These are phyloP conservation scores for Aureobasidium melanogenum DNA, from an alignment of 2,329 filamentous ascomycete species.

Conservation along the genomic window DNA sequence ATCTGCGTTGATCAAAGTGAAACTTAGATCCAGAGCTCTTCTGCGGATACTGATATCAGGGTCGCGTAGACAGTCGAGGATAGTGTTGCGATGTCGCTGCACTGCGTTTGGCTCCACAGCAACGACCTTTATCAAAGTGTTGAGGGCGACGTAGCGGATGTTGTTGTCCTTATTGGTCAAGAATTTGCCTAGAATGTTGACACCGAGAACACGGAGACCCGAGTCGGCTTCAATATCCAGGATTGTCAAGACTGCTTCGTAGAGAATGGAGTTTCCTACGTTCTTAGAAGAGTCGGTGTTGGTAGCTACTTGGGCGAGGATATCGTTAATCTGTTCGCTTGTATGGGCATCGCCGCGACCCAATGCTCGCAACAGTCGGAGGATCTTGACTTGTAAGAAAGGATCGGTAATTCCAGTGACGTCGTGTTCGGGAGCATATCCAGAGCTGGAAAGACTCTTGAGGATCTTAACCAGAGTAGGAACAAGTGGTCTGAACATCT, in stretches of 20 bases:
- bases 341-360: constrained; percentile 77
- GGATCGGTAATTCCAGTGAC: constrained; percentile 97
- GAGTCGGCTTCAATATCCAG: constrained; percentile 97
- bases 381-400: constrained; percentile 93
- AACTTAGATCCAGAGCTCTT: constrained; percentile 92
- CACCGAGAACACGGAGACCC: constrained; percentile 82
- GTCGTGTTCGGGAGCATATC: constrained; percentile 95
- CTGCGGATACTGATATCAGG: constrained; percentile 96
- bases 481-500: constrained; percentile 83
- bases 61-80: constrained; percentile 88
- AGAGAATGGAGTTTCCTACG: constrained; percentile 94
- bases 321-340: constrained; percentile 98
- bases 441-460: constrained; percentile 86
- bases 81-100: constrained; percentile 93
- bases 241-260: constrained; percentile 94
- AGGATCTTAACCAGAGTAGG: constrained; percentile 78
- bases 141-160: constrained; percentile 94
- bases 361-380: constrained; percentile 75
- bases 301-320: constrained; percentile 81
- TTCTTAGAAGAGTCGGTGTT: constrained; percentile 99
- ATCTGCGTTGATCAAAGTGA: constrained; percentile 93
- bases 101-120: constrained; percentile 97
- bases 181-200: constrained; percentile 98
- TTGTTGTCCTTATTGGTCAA: constrained; percentile 98
- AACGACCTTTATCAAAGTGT: constrained; percentile 95